Percentiles rank a stretch among this genome's conserved stretches.
phyloP scores from a whole-genome alignment of 1,284 basidiomycete species.

The Leccinum pachyderme region DNA sequence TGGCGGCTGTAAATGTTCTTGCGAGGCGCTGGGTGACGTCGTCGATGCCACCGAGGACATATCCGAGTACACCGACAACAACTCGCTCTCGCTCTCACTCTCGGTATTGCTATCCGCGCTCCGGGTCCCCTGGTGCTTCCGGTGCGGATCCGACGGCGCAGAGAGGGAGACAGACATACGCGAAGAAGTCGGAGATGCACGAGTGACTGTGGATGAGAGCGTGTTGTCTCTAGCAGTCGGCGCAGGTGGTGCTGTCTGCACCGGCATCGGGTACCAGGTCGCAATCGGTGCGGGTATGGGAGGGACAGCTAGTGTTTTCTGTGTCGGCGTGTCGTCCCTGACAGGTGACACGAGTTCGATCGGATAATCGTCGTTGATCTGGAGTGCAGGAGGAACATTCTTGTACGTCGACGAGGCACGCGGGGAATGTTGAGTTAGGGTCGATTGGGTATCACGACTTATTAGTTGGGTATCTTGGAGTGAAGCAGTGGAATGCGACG shows the following conservation, averaged over 20 bases:
- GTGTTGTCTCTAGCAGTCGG: constrained; percentile 8
- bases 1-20: constrained; percentile 23
- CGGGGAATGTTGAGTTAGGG: constrained; percentile 25
- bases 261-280: constrained; percentile 39
- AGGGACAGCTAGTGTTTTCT: constrained; percentile 47
- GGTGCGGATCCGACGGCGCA: constrained; percentile 33
- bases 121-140: constrained; percentile 15
- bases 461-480: constrained; percentile 24
- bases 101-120: constrained; percentile 40
- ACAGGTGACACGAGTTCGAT: constrained; percentile 21
- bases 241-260: constrained; percentile 20
- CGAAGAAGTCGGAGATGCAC: constrained; percentile 12
- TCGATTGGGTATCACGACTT: constrained; percentile 25
- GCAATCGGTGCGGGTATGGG: constrained; percentile 48
- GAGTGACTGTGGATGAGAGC: constrained; percentile 18
- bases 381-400: constrained; percentile 31
- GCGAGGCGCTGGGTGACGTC: constrained; percentile 34
- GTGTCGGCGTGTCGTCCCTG: constrained; percentile 19
- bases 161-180: constrained; percentile 29
- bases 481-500: constrained; percentile 14
- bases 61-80: constrained; percentile 38
- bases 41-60: constrained; percentile 39
- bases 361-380: constrained; percentile 26
- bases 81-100: constrained; percentile 39
- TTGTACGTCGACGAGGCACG: constrained; percentile 24